A percentile compares a stretch with the other conserved stretches of the same genome.
Conservation (phyloP, 1,284 basidiomycete species). For the Peniophora sp. region DNA sequence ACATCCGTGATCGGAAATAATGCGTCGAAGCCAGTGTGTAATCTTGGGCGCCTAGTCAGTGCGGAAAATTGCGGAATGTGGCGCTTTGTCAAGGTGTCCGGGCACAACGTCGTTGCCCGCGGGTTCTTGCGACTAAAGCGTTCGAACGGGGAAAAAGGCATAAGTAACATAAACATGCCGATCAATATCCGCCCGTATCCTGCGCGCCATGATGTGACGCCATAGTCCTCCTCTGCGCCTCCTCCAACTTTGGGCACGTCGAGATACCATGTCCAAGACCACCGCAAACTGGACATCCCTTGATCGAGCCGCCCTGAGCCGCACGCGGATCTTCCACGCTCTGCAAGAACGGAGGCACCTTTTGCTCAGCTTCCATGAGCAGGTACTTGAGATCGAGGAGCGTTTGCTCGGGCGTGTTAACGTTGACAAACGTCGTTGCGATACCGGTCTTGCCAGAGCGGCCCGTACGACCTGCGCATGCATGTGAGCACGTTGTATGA, state of each 20-base stretch:
- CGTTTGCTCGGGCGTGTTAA: slow-evolving; percentile 94
- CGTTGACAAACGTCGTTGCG: slow-evolving; percentile 99
- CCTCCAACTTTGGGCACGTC: slow-evolving; percentile 96
- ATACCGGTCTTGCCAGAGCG: slow-evolving; percentile 97
- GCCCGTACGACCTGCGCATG: slow-evolving; percentile 78
- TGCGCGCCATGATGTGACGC: slow-evolving; percentile 71
- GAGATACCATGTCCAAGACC: slow-evolving; percentile 91
- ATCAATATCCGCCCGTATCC: slow-evolving; percentile 21
- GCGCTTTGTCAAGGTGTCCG: no score
- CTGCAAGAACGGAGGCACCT: slow-evolving; percentile 94
- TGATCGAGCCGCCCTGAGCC: slow-evolving; percentile 66
- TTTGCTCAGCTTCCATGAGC: slow-evolving; percentile 95
- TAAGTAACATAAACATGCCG: slow-evolving; percentile 1
- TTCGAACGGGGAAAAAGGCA: no score
- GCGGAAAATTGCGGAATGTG: no score
- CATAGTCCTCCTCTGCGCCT: slow-evolving; percentile 82
- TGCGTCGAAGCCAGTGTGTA: no score
- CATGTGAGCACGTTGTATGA: no score
- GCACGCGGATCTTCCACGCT: slow-evolving; percentile 90
- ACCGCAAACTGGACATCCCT: slow-evolving; percentile 94
- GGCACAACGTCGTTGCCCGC: no score
- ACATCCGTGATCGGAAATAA: no score
- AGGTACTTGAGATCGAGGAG: slow-evolving; percentile 95
- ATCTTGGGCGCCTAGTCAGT: no score
- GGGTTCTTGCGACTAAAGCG: no score